Conservation (phyloP, 257 asterid genomes). For the Solanum etuberosum region DNA sequence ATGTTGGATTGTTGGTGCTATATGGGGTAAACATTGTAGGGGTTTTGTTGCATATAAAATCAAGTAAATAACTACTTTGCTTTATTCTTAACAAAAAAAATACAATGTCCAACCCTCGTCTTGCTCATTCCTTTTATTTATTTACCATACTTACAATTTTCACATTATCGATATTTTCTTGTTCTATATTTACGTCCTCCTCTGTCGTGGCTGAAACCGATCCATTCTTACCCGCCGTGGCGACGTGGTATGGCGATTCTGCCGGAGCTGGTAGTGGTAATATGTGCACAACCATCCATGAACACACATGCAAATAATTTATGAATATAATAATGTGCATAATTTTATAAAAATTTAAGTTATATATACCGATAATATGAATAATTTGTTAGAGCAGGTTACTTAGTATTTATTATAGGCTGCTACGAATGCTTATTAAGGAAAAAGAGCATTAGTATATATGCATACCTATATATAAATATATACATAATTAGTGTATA, state of each 20-base stretch:
- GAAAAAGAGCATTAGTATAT: not conserved
- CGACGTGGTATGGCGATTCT: not conserved
- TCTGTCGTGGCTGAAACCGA: not conserved
- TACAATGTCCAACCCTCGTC: not conserved
- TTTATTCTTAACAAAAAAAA: not conserved
- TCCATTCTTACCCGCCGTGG: not conserved
- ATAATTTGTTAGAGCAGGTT: not conserved
- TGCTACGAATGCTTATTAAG: not conserved
- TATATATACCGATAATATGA: not conserved
- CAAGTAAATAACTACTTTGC: not conserved
- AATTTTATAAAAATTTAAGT: not conserved
- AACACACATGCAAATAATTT: not conserved
- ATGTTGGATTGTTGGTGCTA: not conserved
- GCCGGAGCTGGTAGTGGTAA: constrained; percentile 5
- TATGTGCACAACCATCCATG: not conserved
- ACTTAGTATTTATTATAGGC: not conserved
- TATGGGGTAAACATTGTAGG: not conserved
- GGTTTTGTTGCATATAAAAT: not conserved
- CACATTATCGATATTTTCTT: not conserved
- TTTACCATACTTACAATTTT: not conserved
- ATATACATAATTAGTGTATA: too few species aligned
- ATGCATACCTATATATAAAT: too few species aligned
- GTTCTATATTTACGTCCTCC: not conserved
- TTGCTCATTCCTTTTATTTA: not conserved
- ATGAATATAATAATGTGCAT: not conserved